Conservation (phyloP, 1,284 basidiomycete species). For the Golubevia sp. region DNA sequence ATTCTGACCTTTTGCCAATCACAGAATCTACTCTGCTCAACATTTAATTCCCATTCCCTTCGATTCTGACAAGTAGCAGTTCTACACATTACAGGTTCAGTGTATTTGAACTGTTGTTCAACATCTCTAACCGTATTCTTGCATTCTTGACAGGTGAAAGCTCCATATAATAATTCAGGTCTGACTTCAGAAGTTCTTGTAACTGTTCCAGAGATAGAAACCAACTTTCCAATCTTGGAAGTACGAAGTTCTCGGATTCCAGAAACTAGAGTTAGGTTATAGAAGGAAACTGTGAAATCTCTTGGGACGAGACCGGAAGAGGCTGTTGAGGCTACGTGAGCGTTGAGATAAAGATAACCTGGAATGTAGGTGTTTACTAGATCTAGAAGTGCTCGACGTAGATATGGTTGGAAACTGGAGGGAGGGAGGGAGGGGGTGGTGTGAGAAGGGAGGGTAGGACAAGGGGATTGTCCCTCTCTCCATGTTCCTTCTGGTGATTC, state of each 20-base stretch:
- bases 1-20: conserved; percentile 62
- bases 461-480: neutral
- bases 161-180: conserved; percentile 56
- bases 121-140: conserved; percentile 45
- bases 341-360: conserved; percentile 56
- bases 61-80: conserved; percentile 53
- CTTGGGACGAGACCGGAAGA: conserved; percentile 51
- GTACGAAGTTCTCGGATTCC: conserved; percentile 57
- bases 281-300: conserved; percentile 56
- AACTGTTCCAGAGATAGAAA: conserved; percentile 54
- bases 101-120: conserved; percentile 62
- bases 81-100: conserved; percentile 57
- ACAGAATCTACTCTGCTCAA: conserved; percentile 58
- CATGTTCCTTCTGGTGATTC: neutral
- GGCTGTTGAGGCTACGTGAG: conserved; percentile 52
- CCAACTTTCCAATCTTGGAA: conserved; percentile 49
- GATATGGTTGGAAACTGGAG: conserved; percentile 46
- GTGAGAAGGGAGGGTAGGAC: neutral
- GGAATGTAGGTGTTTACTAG: conserved; percentile 50
- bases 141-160: conserved; percentile 54
- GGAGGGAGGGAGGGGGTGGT: neutral
- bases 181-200: conserved; percentile 58
- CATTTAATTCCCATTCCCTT: conserved; percentile 53
- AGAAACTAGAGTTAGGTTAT: conserved; percentile 49
- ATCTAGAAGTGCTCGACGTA: conserved; percentile 52